Percentiles rank a stretch among this genome's conserved stretches.
Conservation (phyloP, 2,329 filamentous ascomycete species). For the Alternaria solani region DNA sequence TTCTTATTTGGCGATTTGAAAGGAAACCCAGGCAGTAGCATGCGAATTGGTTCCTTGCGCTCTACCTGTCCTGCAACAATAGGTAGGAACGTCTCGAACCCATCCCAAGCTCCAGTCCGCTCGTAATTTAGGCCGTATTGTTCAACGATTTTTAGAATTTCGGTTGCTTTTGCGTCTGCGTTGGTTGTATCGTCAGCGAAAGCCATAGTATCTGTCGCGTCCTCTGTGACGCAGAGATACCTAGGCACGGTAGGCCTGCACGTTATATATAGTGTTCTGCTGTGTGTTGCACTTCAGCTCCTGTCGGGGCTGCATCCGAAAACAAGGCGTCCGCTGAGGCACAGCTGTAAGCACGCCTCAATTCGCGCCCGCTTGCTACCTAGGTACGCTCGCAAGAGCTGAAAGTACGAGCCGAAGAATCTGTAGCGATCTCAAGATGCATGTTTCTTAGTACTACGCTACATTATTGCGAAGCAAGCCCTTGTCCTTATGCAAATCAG, state of each 20-base stretch:
- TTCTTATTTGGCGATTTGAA: slow-evolving; percentile 67
- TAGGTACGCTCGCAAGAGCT: background rate
- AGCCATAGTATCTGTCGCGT: background rate
- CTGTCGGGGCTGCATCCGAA: slow-evolving; percentile 1
- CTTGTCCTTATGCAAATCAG: background rate
- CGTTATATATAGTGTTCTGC: slow-evolving; percentile 3
- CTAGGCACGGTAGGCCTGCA: background rate
- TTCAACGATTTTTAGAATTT: slow-evolving; percentile 30
- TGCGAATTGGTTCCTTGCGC: slow-evolving; percentile 29
- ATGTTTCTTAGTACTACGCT: background rate
- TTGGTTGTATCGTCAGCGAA: background rate
- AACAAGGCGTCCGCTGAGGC: slow-evolving; percentile 9
- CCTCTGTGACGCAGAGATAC: background rate
- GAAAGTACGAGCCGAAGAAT: background rate
- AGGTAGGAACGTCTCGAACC: slow-evolving; percentile 32
- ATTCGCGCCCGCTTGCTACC: background rate
- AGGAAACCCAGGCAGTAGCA: slow-evolving; percentile 65
- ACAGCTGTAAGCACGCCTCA: slow-evolving; percentile 13
- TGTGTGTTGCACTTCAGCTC: background rate
- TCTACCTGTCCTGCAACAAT: slow-evolving; percentile 29
- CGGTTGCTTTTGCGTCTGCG: slow-evolving; percentile 17
- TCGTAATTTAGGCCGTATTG: slow-evolving; percentile 36
- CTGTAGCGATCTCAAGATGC: background rate
- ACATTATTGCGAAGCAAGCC: background rate
- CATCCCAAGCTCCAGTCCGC: slow-evolving; percentile 35